Conservation (phyloP, 1,284 basidiomycete species). For the Ceratobasidium papillatum region DNA sequence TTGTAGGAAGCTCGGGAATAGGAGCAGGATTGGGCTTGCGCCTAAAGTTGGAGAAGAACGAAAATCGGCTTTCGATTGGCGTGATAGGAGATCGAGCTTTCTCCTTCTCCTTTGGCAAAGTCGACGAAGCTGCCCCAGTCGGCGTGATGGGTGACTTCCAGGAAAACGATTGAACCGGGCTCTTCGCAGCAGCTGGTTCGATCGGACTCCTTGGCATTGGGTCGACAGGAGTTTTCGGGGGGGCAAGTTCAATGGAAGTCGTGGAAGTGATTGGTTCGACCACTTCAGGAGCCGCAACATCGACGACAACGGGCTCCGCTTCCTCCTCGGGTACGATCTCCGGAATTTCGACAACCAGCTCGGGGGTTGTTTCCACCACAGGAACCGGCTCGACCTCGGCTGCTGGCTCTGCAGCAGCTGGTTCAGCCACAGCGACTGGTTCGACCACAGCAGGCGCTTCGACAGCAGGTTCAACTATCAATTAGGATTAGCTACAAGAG, state of each 20-base stretch:
- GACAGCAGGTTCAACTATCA: neutral
- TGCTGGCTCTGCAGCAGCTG: neutral
- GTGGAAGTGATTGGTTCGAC: neutral
- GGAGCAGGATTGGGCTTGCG: neutral
- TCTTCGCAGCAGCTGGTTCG: neutral
- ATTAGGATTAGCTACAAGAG: neutral
- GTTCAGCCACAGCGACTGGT: neutral
- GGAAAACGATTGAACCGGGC: neutral
- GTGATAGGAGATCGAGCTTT: neutral
- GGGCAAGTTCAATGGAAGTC: neutral
- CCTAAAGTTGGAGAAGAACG: neutral
- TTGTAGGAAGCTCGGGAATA: neutral
- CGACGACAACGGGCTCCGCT: neutral
- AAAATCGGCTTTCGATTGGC: neutral
- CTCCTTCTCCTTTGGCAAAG: slow-evolving; percentile 20
- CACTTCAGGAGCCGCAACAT: neutral
- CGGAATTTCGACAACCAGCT: neutral
- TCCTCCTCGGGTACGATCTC: neutral
- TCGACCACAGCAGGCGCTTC: slow-evolving; percentile 9
- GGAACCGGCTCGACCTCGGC: neutral
- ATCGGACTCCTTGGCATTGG: too few species aligned
- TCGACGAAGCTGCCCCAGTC: neutral
- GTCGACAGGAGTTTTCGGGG: neutral
- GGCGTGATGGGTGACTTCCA: neutral
- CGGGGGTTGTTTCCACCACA: neutral